Evolutionary conservation across 164 flowering plant genomes (phyloP).

Genomic region (Nymphaea thermarum): DNA sequence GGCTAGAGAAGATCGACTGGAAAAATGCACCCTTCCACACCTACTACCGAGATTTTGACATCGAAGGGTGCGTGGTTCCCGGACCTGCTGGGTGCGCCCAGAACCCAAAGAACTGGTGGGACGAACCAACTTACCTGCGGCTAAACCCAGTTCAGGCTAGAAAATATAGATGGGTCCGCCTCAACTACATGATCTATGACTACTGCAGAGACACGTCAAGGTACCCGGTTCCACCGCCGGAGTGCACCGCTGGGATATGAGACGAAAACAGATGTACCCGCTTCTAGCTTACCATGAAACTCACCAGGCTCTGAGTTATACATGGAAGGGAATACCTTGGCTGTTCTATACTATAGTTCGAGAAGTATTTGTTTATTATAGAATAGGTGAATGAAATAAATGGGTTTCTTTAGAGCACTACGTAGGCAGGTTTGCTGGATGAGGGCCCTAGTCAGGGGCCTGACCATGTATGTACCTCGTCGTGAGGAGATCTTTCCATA

Average conservation of each 20-base stretch:
- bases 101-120: conserved; percentile 11
- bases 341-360: too few relatives aligned
- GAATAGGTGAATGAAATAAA: too few relatives aligned
- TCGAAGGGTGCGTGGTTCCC: conserved; percentile 9
- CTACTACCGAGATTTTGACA: conserved; percentile 11
- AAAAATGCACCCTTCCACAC: conserved; percentile 13
- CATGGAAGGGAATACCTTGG: too few relatives aligned
- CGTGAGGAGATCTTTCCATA: too few relatives aligned
- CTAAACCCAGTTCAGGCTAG: conserved; percentile 8
- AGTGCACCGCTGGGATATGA: conserved; percentile 13
- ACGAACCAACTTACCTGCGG: conserved; percentile 3
- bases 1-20: conserved; percentile 18
- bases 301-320: too few relatives aligned
- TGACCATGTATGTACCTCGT: too few relatives aligned
- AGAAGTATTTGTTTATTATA: too few relatives aligned
- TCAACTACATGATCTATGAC: conserved; percentile 16
- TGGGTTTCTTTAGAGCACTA: too few relatives aligned
- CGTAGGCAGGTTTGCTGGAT: too few relatives aligned
- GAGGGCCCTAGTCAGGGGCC: too few relatives aligned
- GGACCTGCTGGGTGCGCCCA: conserved; percentile 2
- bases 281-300: too few relatives aligned
- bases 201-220: conserved; percentile 14
- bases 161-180: conserved; percentile 13
- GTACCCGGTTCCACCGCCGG: conserved; percentile 10
- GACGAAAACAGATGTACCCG: neutral